A percentile compares a stretch with the other conserved stretches of the same genome.
These are phyloP conservation scores for Penicillium sclerotiorum DNA, from an alignment of 2,329 filamentous ascomycete species.

Conservation along the genomic window DNA sequence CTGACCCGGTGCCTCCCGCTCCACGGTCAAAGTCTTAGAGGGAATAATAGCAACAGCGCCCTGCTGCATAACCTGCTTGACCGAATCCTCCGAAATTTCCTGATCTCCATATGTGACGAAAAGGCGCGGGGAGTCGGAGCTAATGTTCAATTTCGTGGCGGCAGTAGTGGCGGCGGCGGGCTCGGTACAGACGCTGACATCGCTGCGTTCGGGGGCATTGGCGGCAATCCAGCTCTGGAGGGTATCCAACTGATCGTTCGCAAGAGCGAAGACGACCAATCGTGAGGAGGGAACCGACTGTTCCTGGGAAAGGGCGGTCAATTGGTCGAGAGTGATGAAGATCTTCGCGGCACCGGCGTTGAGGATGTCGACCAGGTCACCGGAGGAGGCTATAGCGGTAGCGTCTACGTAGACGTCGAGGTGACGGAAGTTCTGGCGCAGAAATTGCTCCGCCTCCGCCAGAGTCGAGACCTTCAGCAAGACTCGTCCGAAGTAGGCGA, in stretches of 20 bases:
- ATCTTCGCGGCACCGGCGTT: conserved; percentile 83
- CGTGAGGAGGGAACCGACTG: conserved; percentile 57
- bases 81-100: conserved; percentile 50
- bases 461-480: conserved; percentile 54
- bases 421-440: conserved; percentile 58
- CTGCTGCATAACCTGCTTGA: conserved; percentile 50
- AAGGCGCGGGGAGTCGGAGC: conserved; percentile 44
- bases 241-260: conserved; percentile 40
- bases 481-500: conserved; percentile 63
- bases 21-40: conserved; percentile 68
- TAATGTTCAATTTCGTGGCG: conserved; percentile 41
- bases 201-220: conserved; percentile 37
- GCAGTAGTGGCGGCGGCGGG: conserved; percentile 42
- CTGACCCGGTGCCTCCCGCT: conserved; percentile 59
- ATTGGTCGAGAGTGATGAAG: conserved; percentile 73
- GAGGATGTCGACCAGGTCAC: conserved; percentile 78
- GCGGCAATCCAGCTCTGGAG: conserved; percentile 45
- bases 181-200: conserved; percentile 38
- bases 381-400: conserved; percentile 65
- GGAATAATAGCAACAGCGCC: conserved; percentile 73
- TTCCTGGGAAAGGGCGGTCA: conserved; percentile 57
- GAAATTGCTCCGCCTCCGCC: conserved; percentile 50
- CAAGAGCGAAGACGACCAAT: conserved; percentile 57
- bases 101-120: conserved; percentile 39
- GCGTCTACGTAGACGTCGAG: conserved; percentile 75